Conservation (phyloP, 306 rosid genomes). For the Vigna angularis region DNA sequence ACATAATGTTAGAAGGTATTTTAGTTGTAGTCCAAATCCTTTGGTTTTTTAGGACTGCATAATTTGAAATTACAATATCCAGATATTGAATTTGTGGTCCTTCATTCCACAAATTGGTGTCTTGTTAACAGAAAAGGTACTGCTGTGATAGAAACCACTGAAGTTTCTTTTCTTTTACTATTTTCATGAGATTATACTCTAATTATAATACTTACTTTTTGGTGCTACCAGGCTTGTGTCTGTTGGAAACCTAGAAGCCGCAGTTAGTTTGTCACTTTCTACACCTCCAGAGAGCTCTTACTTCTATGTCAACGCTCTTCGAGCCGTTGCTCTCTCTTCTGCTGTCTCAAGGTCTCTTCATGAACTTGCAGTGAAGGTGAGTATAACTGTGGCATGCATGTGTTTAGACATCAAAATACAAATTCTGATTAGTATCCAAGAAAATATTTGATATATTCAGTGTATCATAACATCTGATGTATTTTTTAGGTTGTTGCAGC, state of each 20-base stretch:
- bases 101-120: neutral
- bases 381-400: slow-evolving; percentile 43
- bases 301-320: slow-evolving; percentile 89
- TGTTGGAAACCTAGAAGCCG: slow-evolving; percentile 90
- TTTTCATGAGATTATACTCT: slow-evolving; percentile 40
- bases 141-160: slow-evolving; percentile 32
- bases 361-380: slow-evolving; percentile 98
- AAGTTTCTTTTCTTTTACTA: slow-evolving; percentile 28
- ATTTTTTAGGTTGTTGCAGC: slow-evolving; percentile 92
- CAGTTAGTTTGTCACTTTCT: slow-evolving; percentile 94
- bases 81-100: slow-evolving; percentile 24
- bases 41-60: slow-evolving; percentile 9
- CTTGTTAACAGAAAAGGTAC: slow-evolving; percentile 1
- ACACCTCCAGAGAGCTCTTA: slow-evolving; percentile 96
- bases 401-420: slow-evolving; percentile 39
- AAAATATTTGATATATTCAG: slow-evolving; percentile 27
- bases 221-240: slow-evolving; percentile 77
- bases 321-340: slow-evolving; percentile 97
- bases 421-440: slow-evolving; percentile 32
- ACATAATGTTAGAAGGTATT: slow-evolving; percentile 25
- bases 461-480: slow-evolving; percentile 36
- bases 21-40: slow-evolving; percentile 12
- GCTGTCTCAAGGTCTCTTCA: slow-evolving; percentile 92
- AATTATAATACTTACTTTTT: slow-evolving; percentile 35
- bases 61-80: slow-evolving; percentile 19